Percentiles rank a stretch among this genome's conserved stretches.
phyloP scores from a whole-genome alignment of 805 yeast species.

The Tetrapisispora nanseiensis region DNA sequence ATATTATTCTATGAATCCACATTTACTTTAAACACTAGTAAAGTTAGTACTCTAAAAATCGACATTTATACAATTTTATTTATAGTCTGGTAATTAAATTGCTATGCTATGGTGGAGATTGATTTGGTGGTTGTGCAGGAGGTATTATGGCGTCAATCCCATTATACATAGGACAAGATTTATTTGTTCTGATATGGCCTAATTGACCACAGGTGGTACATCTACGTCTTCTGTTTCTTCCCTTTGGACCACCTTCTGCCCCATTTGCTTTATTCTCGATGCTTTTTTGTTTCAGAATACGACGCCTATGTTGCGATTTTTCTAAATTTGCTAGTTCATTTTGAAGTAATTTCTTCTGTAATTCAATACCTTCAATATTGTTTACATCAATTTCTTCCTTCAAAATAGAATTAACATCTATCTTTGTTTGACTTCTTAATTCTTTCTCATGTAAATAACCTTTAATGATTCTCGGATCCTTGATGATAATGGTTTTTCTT shows the following conservation, averaged over 20 bases:
- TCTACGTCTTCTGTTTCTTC: constrained; percentile 49
- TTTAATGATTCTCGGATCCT: constrained; percentile 78
- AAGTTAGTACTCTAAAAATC: no score
- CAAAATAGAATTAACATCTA: constrained; percentile 42
- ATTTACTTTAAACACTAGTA: no score
- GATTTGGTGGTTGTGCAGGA: constrained; percentile 1
- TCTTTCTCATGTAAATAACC: constrained; percentile 71
- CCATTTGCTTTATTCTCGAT: constrained; percentile 12
- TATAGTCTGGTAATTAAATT: no score
- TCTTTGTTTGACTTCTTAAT: constrained; percentile 49
- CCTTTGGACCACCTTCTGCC: constrained; percentile 19
- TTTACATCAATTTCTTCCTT: constrained; percentile 32
- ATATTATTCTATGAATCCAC: no score
- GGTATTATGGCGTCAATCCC: constrained; percentile 24
- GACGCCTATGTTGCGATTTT: constrained; percentile 60
- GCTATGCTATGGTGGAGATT: background rate
- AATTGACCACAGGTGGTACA: constrained; percentile 94
- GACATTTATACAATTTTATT: no score
- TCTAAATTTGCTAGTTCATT: constrained; percentile 77
- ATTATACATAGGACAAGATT: constrained; percentile 79
- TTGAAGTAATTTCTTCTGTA: constrained; percentile 66
- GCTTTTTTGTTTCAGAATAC: constrained; percentile 41
- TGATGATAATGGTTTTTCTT: constrained; percentile 64
- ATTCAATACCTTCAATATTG: constrained; percentile 73
- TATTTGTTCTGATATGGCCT: constrained; percentile 89